Conservation (phyloP, 108 stramenopile genomes). For the Licmophora abbreviata region DNA sequence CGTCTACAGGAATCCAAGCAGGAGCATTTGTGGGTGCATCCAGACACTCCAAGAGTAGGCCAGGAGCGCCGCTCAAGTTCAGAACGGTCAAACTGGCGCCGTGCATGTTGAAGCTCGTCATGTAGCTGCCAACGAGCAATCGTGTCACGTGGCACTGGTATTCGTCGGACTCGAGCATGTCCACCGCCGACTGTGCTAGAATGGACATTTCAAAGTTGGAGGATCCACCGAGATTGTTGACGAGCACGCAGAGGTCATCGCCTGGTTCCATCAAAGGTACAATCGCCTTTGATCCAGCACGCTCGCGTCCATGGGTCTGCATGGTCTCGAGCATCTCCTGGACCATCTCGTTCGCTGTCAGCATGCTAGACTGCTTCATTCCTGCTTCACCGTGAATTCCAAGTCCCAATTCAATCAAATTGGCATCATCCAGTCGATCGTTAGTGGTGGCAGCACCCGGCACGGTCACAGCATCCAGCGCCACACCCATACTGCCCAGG, state of each 20-base stretch:
- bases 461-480: constrained; percentile 84
- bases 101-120: constrained; percentile 97
- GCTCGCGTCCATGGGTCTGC: constrained; percentile 56
- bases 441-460: constrained; percentile 78
- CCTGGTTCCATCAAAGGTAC: constrained; percentile 51
- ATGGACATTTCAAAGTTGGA: constrained; percentile 92
- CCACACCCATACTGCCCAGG: constrained; percentile 88
- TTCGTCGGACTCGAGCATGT: constrained; percentile 27
- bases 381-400: constrained; percentile 99
- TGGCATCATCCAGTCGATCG: constrained; percentile 48
- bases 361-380: constrained; percentile 49
- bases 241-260: constrained; percentile 73
- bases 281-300: constrained; percentile 12
- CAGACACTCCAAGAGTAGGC: constrained; percentile 38
- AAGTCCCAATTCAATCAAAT: constrained; percentile 86
- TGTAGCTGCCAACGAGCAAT: constrained; percentile 77
- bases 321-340: constrained; percentile 66
- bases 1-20: constrained; percentile 69
- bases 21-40: constrained; percentile 82
- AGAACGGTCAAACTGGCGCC: constrained; percentile 88
- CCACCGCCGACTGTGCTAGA: constrained; percentile 60
- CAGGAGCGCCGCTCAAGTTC: constrained; percentile 34
- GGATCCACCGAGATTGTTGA: constrained; percentile 94
- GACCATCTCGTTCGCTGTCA: constrained; percentile 71
- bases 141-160: constrained; percentile 53